Percentiles rank a stretch among this genome's conserved stretches.
Evolutionary conservation across 1,284 basidiomycete species (phyloP).

Genomic region (Rhodotorula sp.): DNA sequence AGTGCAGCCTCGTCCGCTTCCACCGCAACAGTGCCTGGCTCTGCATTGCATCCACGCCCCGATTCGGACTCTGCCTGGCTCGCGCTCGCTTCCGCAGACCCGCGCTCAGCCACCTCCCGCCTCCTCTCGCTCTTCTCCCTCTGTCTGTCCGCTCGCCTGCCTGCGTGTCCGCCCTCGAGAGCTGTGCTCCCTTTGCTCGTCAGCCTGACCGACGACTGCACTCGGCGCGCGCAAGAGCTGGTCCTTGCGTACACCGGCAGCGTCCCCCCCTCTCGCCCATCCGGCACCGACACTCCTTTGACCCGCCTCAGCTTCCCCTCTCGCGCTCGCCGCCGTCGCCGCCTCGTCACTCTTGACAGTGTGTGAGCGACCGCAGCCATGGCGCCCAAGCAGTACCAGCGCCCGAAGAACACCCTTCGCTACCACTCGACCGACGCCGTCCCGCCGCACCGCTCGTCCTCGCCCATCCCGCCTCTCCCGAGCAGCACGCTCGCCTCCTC

Average conservation of each 20-base stretch:
- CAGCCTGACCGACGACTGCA: not conserved
- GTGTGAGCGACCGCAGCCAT: not conserved
- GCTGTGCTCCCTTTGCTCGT: not conserved
- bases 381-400: conserved; percentile 29
- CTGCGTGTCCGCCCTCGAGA: not conserved
- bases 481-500: no score
- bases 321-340: no score
- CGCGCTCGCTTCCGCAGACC: no score
- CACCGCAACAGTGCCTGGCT: not conserved
- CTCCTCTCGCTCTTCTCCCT: not conserved
- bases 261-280: conserved; percentile 13
- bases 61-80: not conserved
- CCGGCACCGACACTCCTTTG: conserved; percentile 16
- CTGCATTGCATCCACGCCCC: not conserved
- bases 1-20: not conserved
- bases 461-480: not conserved
- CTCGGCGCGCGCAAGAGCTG: not conserved
- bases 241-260: not conserved
- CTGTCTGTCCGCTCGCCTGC: not conserved
- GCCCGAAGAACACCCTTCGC: conserved; percentile 24
- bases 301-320: not conserved
- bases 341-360: not conserved
- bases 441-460: conserved; percentile 14
- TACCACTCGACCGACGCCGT: conserved; percentile 18
- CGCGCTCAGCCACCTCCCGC: not conserved